Conservation (phyloP, 2,329 filamentous ascomycete genomes). For the Fusarium redolens region DNA sequence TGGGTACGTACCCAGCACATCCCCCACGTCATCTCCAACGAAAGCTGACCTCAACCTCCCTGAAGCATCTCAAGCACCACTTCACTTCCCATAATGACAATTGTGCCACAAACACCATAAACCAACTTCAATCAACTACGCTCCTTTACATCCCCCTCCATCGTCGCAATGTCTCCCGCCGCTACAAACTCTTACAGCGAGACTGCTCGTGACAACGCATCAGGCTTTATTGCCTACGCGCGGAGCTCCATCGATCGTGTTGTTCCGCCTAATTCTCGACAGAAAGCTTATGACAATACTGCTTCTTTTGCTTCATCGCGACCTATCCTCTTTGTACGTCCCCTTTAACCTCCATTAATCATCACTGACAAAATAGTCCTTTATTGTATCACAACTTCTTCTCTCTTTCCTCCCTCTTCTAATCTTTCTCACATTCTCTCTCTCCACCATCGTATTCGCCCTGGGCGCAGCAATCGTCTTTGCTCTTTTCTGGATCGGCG, state of each 20-base stretch:
- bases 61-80: not conserved
- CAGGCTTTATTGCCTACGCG: constrained; percentile 53
- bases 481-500: constrained; percentile 73
- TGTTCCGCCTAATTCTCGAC: constrained; percentile 70
- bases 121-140: not conserved
- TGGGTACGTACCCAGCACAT: constrained; percentile 21
- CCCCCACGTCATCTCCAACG: constrained; percentile 26
- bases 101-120: not conserved
- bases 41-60: constrained; percentile 1
- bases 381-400: constrained; percentile 72
- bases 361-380: constrained; percentile 62
- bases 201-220: constrained; percentile 49
- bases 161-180: constrained; percentile 19
- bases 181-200: constrained; percentile 31
- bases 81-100: constrained; percentile 9
- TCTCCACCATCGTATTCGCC: constrained; percentile 72
- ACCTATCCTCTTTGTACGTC: constrained; percentile 75
- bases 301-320: constrained; percentile 69
- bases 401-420: constrained; percentile 75
- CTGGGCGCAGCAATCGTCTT: constrained; percentile 72
- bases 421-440: constrained; percentile 74
- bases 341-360: not conserved
- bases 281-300: constrained; percentile 64
- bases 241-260: constrained; percentile 60
- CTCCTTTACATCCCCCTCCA: not conserved